These are phyloP conservation scores for Hypomontagnella submonticulosa DNA, from an alignment of 495 filamentous ascomycete species.

Conservation along the genomic window DNA sequence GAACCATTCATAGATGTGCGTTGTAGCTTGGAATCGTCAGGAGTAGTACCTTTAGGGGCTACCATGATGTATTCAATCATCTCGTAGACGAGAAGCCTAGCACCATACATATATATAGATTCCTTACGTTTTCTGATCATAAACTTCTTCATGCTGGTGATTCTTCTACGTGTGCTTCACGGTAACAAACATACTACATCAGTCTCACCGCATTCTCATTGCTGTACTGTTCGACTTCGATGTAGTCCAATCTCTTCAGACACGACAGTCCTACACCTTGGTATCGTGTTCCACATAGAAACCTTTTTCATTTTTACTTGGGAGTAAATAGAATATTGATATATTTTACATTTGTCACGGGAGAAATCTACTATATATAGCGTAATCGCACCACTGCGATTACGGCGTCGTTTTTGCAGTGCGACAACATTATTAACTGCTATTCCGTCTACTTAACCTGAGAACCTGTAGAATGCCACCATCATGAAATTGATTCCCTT, in stretches of 20 bases:
- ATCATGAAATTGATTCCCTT: too few species aligned
- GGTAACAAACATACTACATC: conserved; percentile 23
- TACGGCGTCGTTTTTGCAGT: too few species aligned
- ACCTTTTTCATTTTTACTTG: too few species aligned
- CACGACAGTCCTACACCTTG: conserved; percentile 18
- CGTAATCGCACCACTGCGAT: too few species aligned
- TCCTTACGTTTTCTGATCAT: conserved; percentile 18
- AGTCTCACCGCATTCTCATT: conserved; percentile 34
- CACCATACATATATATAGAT: conserved; percentile 35
- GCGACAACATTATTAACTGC: too few species aligned
- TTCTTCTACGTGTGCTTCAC: conserved; percentile 3
- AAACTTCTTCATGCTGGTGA: conserved; percentile 2
- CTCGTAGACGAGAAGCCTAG: conserved; percentile 26
- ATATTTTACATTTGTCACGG: too few species aligned
- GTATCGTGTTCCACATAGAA: conserved; percentile 25
- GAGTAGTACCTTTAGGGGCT: conserved; percentile 2
- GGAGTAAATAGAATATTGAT: too few species aligned
- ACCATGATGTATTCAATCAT: conserved; percentile 18
- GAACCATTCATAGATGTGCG: conserved; percentile 28
- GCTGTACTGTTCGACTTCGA: conserved; percentile 20
- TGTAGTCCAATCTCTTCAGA: conserved; percentile 20
- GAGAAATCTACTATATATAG: too few species aligned
- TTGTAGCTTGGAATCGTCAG: conserved; percentile 16
- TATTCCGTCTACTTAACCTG: too few species aligned
- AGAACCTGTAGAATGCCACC: too few species aligned